Evolutionary conservation across 31 red algal species (phyloP).

Genomic region (Porphyra umbilicalis): DNA sequence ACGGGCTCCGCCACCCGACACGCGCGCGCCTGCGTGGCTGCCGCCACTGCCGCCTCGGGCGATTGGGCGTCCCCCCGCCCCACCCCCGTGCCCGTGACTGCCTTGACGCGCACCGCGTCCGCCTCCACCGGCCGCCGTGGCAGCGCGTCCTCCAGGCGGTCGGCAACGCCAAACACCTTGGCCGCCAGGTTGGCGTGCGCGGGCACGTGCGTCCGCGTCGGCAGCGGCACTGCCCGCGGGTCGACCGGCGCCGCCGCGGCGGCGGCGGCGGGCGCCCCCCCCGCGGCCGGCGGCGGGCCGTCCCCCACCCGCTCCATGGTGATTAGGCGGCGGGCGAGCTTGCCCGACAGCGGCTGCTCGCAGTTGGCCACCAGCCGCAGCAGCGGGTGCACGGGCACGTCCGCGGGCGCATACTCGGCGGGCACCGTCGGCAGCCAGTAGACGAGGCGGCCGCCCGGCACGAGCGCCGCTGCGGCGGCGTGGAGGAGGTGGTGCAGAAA

Average conservation of each 20-base stretch:
- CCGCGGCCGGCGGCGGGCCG: background rate
- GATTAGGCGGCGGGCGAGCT: constrained; percentile 45
- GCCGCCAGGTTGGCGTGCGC: constrained; percentile 58
- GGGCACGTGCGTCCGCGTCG: constrained; percentile 11
- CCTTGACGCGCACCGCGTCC: background rate
- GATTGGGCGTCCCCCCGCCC: too few relatives aligned
- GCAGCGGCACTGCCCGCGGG: background rate
- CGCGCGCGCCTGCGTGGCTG: background rate
- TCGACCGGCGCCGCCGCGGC: constrained; percentile 7
- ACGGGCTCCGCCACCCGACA: too few relatives aligned
- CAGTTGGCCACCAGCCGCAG: constrained; percentile 43
- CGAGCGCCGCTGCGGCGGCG: constrained; percentile 46
- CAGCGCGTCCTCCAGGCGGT: background rate
- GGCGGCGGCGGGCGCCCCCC: background rate
- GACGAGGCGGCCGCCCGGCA: constrained; percentile 70
- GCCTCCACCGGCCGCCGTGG: background rate
- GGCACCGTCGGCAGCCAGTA: constrained; percentile 82
- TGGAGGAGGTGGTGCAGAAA: constrained; percentile 55
- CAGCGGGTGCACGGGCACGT: constrained; percentile 45
- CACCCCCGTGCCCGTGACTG: too few relatives aligned
- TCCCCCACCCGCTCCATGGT: constrained; percentile 43
- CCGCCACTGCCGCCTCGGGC: background rate
- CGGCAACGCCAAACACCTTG: constrained; percentile 26
- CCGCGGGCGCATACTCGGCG: constrained; percentile 35
- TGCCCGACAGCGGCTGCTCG: constrained; percentile 51